These are phyloP conservation scores for Rubia tinctorum DNA, from an alignment of 305 asterid genomes.

Conservation along the genomic window DNA sequence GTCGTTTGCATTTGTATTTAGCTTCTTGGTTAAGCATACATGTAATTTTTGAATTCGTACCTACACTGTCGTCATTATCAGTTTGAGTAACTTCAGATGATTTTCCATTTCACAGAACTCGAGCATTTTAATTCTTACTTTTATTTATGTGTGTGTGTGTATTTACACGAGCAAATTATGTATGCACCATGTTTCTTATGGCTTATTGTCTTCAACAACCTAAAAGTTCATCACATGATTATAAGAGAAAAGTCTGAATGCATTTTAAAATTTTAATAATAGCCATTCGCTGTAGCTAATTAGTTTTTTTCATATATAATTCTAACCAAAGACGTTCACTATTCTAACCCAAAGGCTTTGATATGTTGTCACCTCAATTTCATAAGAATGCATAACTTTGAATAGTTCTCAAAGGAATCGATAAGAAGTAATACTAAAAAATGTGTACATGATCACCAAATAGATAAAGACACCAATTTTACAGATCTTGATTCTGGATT, in stretches of 20 bases:
- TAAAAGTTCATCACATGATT: constrained; percentile 31
- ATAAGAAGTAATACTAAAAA: background rate
- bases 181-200: constrained; percentile 96
- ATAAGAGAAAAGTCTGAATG: constrained; percentile 7
- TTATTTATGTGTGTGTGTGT: too few species aligned
- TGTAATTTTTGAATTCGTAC: too few species aligned
- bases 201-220: constrained; percentile 81
- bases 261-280: background rate
- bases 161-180: constrained; percentile 79
- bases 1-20: too few species aligned
- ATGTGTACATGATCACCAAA: background rate
- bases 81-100: too few species aligned
- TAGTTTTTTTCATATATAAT: background rate
- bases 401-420: background rate
- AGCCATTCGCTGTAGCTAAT: background rate
- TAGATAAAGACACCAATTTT: background rate
- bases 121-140: too few species aligned
- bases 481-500: too few species aligned
- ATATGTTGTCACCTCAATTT: background rate
- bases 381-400: background rate
- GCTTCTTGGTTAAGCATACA: too few species aligned
- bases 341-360: background rate
- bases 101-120: too few species aligned
- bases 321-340: background rate
- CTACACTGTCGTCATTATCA: too few species aligned